Base-by-base conservation (phyloP, 148 eudicot species). In the Camellia lanceoleosa region DNA sequence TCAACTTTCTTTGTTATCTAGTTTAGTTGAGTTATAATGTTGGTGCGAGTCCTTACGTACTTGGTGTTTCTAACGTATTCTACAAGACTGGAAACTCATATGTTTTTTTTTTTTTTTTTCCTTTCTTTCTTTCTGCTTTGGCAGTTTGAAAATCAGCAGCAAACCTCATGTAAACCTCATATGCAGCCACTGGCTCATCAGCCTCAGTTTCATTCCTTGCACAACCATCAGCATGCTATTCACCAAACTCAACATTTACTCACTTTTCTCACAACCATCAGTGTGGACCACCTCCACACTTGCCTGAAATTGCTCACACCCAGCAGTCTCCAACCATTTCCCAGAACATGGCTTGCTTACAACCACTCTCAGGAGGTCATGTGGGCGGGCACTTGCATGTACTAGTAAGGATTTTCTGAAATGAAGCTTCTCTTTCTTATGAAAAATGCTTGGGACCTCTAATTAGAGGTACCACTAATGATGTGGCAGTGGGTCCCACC, bases 281-380 rank as follows among this genome's bases (percentile, higher is more conserved):
- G 79, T 89, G 92, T 85, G 92, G 86, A 38, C 90, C 90, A 60
- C 81, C 92, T 70, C 81, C 97, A 63, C 91, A 89, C 71, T 77
- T 95, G 77, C 84, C 93, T 16, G 94, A 89, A 68, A 78, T 92
- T 79, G 47, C 87, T 81, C 97, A 86, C 68, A 63, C 82, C 60
- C 92, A 90, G 77, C 89, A 87, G 60, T 87, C 92, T 6, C 78
- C 91, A 43, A 64, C 91, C 77, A 81, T 89, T 59, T 70, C 93
- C 71, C 97, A 87, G 66, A 91, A 85, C 75, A 89, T 91, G 88
- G 89, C 91, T 79, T 87, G 92, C 75, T 82, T 90, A 51, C 97
- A 89, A 16, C 76, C 91, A 5, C 90, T 93, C 70, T 63, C 88
- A 52, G 90, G 85, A 80, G 80, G 88, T 85, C 95, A 88, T 58